phyloP scores from a whole-genome alignment of 768 basidiomycete genomes.

The Imleria badia region DNA sequence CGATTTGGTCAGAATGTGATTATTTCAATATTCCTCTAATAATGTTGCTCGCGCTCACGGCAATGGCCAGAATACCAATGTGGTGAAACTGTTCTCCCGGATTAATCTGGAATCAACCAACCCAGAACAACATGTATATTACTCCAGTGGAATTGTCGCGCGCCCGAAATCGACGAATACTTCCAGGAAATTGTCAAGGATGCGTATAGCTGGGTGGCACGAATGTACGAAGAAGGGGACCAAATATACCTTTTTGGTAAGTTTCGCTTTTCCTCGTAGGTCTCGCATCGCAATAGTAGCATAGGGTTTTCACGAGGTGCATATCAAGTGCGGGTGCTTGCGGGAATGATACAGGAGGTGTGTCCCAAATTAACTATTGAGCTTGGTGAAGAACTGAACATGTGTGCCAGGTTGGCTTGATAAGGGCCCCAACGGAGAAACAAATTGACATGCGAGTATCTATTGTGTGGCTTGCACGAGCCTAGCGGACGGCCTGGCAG shows the following conservation, averaged over 20 bases:
- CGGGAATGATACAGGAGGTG: too few species aligned
- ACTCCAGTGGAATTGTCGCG: constrained; percentile 41
- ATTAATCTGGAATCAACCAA: constrained; percentile 19
- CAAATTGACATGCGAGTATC: constrained; percentile 18
- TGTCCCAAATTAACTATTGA: too few species aligned
- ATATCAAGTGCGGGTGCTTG: constrained; percentile 40
- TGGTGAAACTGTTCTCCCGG: constrained; percentile 36
- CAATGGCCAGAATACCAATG: constrained; percentile 36
- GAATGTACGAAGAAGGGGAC: too few species aligned
- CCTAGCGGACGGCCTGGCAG: neutral
- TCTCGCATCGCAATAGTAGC: neutral
- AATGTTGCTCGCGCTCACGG: constrained; percentile 3
- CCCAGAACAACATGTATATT: constrained; percentile 33
- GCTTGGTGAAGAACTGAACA: neutral
- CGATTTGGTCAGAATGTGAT: constrained; percentile 21
- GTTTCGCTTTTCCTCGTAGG: neutral
- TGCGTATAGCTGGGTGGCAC: constrained; percentile 37
- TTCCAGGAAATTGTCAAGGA: constrained; percentile 29
- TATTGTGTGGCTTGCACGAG: neutral
- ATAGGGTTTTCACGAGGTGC: constrained; percentile 45
- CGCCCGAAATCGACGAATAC: constrained; percentile 29
- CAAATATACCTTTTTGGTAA: too few species aligned
- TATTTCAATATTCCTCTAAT: neutral
- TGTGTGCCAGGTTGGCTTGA: neutral
- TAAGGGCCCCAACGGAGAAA: too few species aligned